Base-by-base conservation (phyloP, 2,329 filamentous ascomycete species). In the Eutypella sp. region DNA sequence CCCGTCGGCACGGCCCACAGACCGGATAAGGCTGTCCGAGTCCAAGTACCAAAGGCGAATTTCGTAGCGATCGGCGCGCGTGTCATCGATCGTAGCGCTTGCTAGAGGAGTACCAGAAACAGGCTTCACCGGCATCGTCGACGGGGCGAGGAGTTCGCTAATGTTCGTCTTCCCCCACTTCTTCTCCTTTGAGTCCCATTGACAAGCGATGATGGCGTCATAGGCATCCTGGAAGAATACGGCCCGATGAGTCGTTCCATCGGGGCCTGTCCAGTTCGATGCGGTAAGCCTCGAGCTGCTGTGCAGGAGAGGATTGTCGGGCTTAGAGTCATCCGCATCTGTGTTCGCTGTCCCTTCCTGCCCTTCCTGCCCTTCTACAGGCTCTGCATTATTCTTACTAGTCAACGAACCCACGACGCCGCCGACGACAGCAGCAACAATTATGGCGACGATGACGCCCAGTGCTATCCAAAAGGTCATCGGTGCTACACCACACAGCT, bases 151-250 rank as follows among this genome's bases (percentile, higher is more conserved):
- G 41, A 55, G 38, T 16, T 52, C 47, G 8, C 56, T 57, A 19
- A 60, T 44, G 38, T 60, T 60, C 40, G 55, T 50, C 33, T 57
- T 59, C 36, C 41, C 47, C 58, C 58, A 60, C n/a, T 48, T 44
- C 7, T 50, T 56, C 40, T 47, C 46, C 22, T 50, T 16, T 11
- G 55, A 55, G 18, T 55, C 47, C 55, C 55, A 57, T 15, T 52
- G 48, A 18, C 53, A 45, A 2, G 50, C 51, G 40, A 57, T 49
- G 36, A 57, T 46, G 20, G 46, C 40, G 22, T 57, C 50, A 43
- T 54, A 53, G 25, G 22, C 41, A 37, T 57, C 55, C 48, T 57
- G 55, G 49, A 57, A 57, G 48, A 55, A 51, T 16, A 57, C 44
- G 18, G 47, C 49, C 20, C 55, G 36, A 24, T 57, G 53, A 22